phyloP scores from a whole-genome alignment of 352 stramenopile species.

The Pythium phragmitis region DNA sequence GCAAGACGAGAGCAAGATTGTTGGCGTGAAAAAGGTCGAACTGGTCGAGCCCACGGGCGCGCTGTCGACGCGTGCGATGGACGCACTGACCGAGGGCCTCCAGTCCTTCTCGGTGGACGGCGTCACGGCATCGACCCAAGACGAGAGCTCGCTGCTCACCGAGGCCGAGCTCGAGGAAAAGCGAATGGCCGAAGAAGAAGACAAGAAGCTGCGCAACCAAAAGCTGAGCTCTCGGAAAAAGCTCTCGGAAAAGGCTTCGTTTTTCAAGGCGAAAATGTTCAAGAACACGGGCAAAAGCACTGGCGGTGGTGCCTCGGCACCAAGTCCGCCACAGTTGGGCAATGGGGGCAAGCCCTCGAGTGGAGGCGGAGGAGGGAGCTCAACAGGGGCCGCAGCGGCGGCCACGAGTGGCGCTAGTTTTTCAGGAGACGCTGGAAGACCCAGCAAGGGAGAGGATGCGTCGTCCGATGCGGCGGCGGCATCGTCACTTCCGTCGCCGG shows the following conservation, averaged over 20 bases:
- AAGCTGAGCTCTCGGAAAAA: slow-evolving; percentile 66
- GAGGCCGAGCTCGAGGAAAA: slow-evolving; percentile 85
- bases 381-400: background rate
- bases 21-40: slow-evolving; percentile 74
- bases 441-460: slow-evolving; percentile 3
- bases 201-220: slow-evolving; percentile 77
- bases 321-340: background rate
- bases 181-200: slow-evolving; percentile 86
- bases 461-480: slow-evolving; percentile 14
- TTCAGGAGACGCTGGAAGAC: background rate
- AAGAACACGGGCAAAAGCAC: slow-evolving; percentile 26
- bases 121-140: slow-evolving; percentile 27
- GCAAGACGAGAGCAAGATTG: slow-evolving; percentile 75
- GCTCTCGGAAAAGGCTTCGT: slow-evolving; percentile 58
- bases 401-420: background rate
- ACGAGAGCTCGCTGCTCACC: slow-evolving; percentile 48
- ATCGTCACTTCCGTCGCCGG: slow-evolving; percentile 17
- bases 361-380: background rate
- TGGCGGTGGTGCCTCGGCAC: background rate
- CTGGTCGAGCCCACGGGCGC: slow-evolving; percentile 72
- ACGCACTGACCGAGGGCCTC: slow-evolving; percentile 73
- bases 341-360: background rate
- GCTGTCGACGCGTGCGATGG: slow-evolving; percentile 71
- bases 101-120: slow-evolving; percentile 63
- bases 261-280: slow-evolving; percentile 83